Evolutionary conservation across 108 stramenopile genomes (phyloP).

Genomic region (Pseudonitzschia delicatissima): DNA sequence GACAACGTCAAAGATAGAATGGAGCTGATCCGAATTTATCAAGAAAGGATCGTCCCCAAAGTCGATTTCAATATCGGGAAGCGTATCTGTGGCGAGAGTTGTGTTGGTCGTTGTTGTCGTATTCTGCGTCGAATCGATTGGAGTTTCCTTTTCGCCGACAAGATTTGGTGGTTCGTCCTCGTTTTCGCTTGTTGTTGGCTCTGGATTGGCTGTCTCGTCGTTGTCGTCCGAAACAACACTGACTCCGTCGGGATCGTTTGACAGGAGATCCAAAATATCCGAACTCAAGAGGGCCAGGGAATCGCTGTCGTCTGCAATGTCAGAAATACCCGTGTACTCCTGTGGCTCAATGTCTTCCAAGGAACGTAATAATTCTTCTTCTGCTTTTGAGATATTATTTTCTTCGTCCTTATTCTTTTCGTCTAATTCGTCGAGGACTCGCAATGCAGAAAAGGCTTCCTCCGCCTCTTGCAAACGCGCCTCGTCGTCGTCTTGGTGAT

Average conservation of each 20-base stretch:
- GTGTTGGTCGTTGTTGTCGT: background rate
- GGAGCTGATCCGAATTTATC: conserved; percentile 11
- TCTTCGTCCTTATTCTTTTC: background rate
- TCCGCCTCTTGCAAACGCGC: conserved; percentile 7
- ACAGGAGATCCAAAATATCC: background rate
- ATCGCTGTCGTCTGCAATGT: background rate
- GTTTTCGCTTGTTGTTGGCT: background rate
- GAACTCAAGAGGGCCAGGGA: background rate
- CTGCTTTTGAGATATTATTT: background rate
- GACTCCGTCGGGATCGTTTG: background rate
- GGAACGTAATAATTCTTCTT: background rate
- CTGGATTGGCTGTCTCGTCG: background rate
- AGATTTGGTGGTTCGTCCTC: background rate
- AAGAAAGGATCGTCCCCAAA: conserved; percentile 26
- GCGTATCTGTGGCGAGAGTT: background rate
- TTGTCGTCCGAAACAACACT: background rate
- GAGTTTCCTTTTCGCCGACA: background rate
- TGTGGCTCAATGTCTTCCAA: conserved; percentile 9
- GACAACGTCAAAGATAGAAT: conserved; percentile 25
- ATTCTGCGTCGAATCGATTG: background rate
- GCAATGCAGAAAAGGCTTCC: conserved; percentile 9
- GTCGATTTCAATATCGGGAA: conserved; percentile 29
- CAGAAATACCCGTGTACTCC: background rate
- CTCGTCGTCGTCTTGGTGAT: conserved; percentile 2
- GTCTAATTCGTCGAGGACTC: background rate